phyloP scores from a whole-genome alignment of 805 yeast species.

The Priceomyces medius region DNA sequence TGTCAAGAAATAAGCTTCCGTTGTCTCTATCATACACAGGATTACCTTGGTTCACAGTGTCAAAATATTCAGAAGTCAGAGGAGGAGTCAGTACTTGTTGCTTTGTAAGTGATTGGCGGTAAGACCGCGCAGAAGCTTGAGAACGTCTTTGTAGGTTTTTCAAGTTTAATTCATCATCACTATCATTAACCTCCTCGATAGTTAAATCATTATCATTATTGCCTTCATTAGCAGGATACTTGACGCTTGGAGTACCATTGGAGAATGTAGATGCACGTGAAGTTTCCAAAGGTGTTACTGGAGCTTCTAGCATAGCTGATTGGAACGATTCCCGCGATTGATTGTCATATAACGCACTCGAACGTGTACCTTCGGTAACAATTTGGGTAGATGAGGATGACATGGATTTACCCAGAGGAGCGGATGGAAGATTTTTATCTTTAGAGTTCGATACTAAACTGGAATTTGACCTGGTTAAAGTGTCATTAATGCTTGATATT shows the following conservation, averaged over 20 bases:
- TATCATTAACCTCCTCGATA: slow-evolving; percentile 42
- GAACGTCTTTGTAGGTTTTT: slow-evolving; percentile 5
- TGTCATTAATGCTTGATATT: slow-evolving; percentile 6
- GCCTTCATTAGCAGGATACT: not conserved
- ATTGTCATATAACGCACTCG: not conserved
- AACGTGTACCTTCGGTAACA: not conserved
- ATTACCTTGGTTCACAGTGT: not conserved
- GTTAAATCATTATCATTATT: slow-evolving; percentile 25
- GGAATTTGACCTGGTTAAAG: slow-evolving; percentile 9
- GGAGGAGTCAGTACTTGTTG: slow-evolving; percentile 5
- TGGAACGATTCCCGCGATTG: slow-evolving; percentile 16
- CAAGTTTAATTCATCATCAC: slow-evolving; percentile 34
- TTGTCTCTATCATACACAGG: slow-evolving; percentile 7
- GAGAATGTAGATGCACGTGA: slow-evolving; percentile 12
- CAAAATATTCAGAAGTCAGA: not conserved
- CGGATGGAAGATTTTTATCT: slow-evolving; percentile 15
- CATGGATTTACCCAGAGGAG: slow-evolving; percentile 9
- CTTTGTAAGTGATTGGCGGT: not conserved
- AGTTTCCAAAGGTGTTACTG: slow-evolving; percentile 11
- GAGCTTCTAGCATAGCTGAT: slow-evolving; percentile 15
- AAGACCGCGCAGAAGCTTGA: not conserved
- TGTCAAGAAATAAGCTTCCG: slow-evolving; percentile 19
- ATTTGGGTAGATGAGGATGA: slow-evolving; percentile 3
- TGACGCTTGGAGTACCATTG: slow-evolving; percentile 4
- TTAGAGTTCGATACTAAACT: slow-evolving; percentile 9